Evolutionary conservation across 2,329 filamentous ascomycete genomes (phyloP), one percentile per base, ranked within the genome.

Genomic region (Lecanosticta acicola): DNA sequence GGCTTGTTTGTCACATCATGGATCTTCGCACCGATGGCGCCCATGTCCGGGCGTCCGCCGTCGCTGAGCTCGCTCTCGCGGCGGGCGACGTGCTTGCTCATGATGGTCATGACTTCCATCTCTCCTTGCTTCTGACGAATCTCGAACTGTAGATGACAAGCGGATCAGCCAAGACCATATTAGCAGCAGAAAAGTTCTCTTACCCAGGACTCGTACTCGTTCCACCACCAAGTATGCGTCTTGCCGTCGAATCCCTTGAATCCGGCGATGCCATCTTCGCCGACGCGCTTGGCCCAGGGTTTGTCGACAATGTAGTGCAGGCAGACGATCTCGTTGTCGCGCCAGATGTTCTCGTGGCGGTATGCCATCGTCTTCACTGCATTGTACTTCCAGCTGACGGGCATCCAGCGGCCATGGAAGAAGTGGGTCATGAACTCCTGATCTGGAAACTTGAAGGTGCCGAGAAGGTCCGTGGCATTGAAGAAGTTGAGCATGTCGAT

Each of bases 271-370:
- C 70, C 69, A 43, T 72, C 67, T 10, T 55, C 51, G 17, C 59
- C 59, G 3, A 72, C 60, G 16, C 68, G 64, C 42, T 64, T 66
- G 17, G 69, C 65, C 75, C 74, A 77, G 14, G 74, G 75, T 59
- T 77, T 77, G 52, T 77, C 73, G 4, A 76, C 73, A 41, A 77
- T 75, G 41, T 76, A 77, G 53, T 77, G 74, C 26, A 76, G 47
- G 3, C 70, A 69, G 0, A 69, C 64, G 3, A 76, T 67, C 16
- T 69, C 64, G 2, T 68, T 64, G 43, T 74, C 71, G 3, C 62
- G 59, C 73, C 73, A 77, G 19, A 77, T 68, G 29, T 70, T 67
- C 3, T 59, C 45, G 50, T 77, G 74, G 68, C 72, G 73, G 56
- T 76, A 75, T 21, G 68, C 59, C 69, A 72, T 74, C 7, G 73